Percentiles rank a stretch among this genome's conserved stretches.
phyloP scores from a whole-genome alignment of 2,329 filamentous ascomycete species.

The Emericellopsis cladophorae region DNA sequence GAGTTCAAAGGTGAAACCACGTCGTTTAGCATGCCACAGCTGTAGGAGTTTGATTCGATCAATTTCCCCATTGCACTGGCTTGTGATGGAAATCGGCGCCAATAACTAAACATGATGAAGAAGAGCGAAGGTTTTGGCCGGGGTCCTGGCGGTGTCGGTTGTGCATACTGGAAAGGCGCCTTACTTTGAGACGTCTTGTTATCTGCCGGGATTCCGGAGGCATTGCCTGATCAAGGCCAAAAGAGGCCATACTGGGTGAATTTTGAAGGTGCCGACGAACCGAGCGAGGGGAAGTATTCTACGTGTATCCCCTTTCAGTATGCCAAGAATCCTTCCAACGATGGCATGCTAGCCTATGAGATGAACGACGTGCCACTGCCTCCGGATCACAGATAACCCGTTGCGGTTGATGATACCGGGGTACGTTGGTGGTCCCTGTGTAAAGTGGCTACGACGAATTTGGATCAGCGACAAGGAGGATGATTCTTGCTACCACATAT shows the following conservation, averaged over 20 bases:
- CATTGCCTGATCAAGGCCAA: background rate
- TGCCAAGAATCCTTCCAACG: conserved; percentile 30
- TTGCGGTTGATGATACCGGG: too few relatives aligned
- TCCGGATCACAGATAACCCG: too few relatives aligned
- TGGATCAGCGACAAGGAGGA: too few relatives aligned
- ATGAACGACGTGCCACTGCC: conserved; percentile 25
- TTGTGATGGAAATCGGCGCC: too few relatives aligned
- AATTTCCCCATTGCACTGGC: too few relatives aligned
- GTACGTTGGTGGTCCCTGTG: too few relatives aligned
- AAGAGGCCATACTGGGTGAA: conserved; percentile 24
- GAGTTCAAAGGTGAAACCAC: too few relatives aligned
- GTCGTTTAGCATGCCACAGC: too few relatives aligned
- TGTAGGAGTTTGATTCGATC: too few relatives aligned
- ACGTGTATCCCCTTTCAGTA: conserved; percentile 34
- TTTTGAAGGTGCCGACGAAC: conserved; percentile 34
- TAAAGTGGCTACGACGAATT: too few relatives aligned
- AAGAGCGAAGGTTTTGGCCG: conserved; percentile 30
- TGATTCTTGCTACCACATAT: too few relatives aligned
- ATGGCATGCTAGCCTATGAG: conserved; percentile 32
- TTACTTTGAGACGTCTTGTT: conserved; percentile 29
- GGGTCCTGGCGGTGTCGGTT: conserved; percentile 29
- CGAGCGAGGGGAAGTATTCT: conserved; percentile 31
- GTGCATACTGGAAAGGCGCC: conserved; percentile 36
- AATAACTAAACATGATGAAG: too few relatives aligned
- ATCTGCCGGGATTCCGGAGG: conserved; percentile 21